Evolutionary conservation across 768 basidiomycete species (phyloP), one percentile per base, ranked within the genome.

Genomic region (Boletus insuetus): DNA sequence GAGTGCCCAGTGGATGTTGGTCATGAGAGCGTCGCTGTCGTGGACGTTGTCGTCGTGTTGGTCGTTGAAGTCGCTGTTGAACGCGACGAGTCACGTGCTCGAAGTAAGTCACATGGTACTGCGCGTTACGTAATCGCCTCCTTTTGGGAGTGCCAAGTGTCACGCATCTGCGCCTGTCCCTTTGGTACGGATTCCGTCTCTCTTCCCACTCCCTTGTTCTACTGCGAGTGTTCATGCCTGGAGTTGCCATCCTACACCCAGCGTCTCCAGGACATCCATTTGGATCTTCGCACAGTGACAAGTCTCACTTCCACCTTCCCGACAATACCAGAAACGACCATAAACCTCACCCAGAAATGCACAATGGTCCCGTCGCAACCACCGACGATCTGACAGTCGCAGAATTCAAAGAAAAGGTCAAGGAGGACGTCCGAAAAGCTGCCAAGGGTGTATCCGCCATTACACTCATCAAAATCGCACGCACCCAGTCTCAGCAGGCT

Each of bases 401-500:
- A 41, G 80, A 80, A 46, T 75, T 82, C 62, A 82, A 80, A 64
- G 74, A 76, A 47, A 71, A 62, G 56, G 80, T 77, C 7, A 81
- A 73, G 61, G 73, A 72, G 47, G 69, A 73, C 54, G 83, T 83
- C 13, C 72, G 74, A 37, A 79, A 77, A 51, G 76, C 77, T 49
- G 80, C 80, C 45, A 79, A 77, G 59, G 84, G 84, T n/a, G 79
- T 79, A 41, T 82, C 86, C 10, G 74, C 86, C 8, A 65, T 81
- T 29, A 73, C 79, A 10, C 79, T 91, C 61, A 82, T 92, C 69
- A 79, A 75, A 65, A 71, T 77, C 20, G 89, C 90, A 22, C 79
- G 82, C 46, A 73, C 70, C 14, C 86, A 87, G 69, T 77, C 81
- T 44, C 69, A 74, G 26, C 64, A 64, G 9, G 90, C 83, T 7